Evolutionary conservation across 345 rosid genomes (phyloP).

Genomic region (Litchi chinensis): DNA sequence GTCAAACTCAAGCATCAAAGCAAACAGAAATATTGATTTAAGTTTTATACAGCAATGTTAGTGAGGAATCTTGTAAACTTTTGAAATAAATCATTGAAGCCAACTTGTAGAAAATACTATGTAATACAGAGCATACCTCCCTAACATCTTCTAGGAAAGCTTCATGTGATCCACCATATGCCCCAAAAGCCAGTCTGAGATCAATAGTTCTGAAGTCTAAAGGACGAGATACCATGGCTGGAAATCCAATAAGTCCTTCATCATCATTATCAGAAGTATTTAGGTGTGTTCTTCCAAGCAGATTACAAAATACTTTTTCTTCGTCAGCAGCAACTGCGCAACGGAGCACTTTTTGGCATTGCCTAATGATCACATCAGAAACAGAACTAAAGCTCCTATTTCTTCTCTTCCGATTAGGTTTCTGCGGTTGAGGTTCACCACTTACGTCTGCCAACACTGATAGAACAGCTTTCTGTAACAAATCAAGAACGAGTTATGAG

Average conservation of each 20-base stretch:
- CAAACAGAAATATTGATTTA: background rate
- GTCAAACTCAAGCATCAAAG: background rate
- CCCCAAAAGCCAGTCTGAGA: slow-evolving; percentile 38
- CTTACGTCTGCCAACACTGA: slow-evolving; percentile 30
- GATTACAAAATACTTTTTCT: slow-evolving; percentile 39
- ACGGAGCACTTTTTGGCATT: slow-evolving; percentile 40
- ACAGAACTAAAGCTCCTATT: slow-evolving; percentile 16
- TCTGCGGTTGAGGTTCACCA: slow-evolving; percentile 32
- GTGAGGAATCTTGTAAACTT: background rate
- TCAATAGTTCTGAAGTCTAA: slow-evolving; percentile 44
- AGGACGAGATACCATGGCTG: slow-evolving; percentile 41
- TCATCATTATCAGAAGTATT: slow-evolving; percentile 40
- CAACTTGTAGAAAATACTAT: background rate
- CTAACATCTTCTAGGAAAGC: slow-evolving; percentile 50
- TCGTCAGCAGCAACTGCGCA: slow-evolving; percentile 35
- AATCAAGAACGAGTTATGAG: slow-evolving; percentile 16
- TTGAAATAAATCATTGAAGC: background rate
- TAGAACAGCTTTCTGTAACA: slow-evolving; percentile 41
- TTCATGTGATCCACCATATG: slow-evolving; percentile 41
- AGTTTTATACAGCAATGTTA: background rate
- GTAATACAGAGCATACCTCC: slow-evolving; percentile 30
- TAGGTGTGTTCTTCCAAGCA: slow-evolving; percentile 40
- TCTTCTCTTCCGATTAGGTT: slow-evolving; percentile 33
- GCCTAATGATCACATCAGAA: slow-evolving; percentile 40
- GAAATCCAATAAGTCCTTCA: slow-evolving; percentile 36